A percentile compares a stretch with the other conserved stretches of the same genome.
Evolutionary conservation across 495 filamentous ascomycete genomes (phyloP).

Genomic region (Xylaria palmicola): DNA sequence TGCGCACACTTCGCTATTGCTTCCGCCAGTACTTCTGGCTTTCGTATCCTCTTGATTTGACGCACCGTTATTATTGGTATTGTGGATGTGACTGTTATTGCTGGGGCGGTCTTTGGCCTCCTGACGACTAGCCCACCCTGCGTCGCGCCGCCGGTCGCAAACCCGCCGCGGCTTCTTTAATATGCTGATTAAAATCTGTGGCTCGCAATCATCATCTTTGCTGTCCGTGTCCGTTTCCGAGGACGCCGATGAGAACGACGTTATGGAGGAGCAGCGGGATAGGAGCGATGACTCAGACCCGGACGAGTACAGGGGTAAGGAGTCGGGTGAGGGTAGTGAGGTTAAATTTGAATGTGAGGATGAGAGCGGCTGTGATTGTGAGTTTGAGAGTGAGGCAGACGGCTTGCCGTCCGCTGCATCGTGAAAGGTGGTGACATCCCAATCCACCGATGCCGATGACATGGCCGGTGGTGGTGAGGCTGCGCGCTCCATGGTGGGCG

Average conservation of each 20-base stretch:
- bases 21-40: neutral
- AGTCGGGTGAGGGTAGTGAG: neutral
- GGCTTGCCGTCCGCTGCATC: neutral
- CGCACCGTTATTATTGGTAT: neutral
- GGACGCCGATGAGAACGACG: conserved; percentile 1
- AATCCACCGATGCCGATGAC: neutral
- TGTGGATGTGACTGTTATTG: neutral
- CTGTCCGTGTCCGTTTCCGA: neutral
- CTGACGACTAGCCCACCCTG: neutral
- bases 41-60: neutral
- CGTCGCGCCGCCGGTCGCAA: neutral
- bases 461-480: too few species aligned
- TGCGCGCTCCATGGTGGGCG: conserved; percentile 1
- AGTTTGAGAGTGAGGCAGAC: neutral
- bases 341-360: too few species aligned
- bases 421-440: neutral
- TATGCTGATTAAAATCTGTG: neutral
- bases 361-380: neutral
- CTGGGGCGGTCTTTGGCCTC: neutral
- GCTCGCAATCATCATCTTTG: neutral
- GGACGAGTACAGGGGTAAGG: neutral
- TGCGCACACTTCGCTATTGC: neutral
- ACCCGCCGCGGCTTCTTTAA: conserved; percentile 2
- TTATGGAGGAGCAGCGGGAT: neutral
- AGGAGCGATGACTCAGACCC: neutral